Evolutionary conservation across 192 early-diverging fungal species (phyloP).

Genomic region (Geranomyces michiganensis): DNA sequence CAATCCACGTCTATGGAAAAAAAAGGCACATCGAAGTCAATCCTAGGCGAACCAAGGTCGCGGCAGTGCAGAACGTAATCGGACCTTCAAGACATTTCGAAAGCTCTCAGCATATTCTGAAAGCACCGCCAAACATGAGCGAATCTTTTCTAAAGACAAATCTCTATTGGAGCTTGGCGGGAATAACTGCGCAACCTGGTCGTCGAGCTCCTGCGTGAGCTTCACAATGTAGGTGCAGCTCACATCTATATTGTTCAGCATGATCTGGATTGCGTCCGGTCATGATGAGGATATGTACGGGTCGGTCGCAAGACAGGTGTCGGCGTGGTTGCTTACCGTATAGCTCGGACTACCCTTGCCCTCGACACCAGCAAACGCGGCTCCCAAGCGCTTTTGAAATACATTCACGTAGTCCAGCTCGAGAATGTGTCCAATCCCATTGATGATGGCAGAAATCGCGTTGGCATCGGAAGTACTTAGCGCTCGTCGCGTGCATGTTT

Average conservation of each 20-base stretch:
- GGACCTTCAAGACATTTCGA: constrained; percentile 66
- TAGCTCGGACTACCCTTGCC: constrained; percentile 43
- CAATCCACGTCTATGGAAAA: constrained; percentile 64
- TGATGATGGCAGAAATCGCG: constrained; percentile 70
- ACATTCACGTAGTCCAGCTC: constrained; percentile 71
- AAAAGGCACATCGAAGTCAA: constrained; percentile 18
- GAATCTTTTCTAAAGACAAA: constrained; percentile 54
- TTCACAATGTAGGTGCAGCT: constrained; percentile 78
- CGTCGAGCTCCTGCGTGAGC: constrained; percentile 68
- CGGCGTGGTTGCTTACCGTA: constrained; percentile 1
- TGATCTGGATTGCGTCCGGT: constrained; percentile 48
- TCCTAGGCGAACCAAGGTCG: background rate
- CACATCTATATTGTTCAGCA: constrained; percentile 88
- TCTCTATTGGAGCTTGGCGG: constrained; percentile 42
- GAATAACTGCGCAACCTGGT: constrained; percentile 57
- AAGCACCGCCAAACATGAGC: constrained; percentile 61
- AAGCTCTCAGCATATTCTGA: constrained; percentile 65
- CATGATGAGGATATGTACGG: too few relatives aligned
- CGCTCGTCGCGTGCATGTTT: constrained; percentile 71
- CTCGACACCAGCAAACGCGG: constrained; percentile 54
- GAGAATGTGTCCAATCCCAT: constrained; percentile 63
- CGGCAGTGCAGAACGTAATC: background rate
- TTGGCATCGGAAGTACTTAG: constrained; percentile 74
- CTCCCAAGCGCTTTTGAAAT: constrained; percentile 62
- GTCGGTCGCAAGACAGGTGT: too few relatives aligned